phyloP scores from a whole-genome alignment of 75 land plant species.

The Chamaecyparis obtusa region DNA sequence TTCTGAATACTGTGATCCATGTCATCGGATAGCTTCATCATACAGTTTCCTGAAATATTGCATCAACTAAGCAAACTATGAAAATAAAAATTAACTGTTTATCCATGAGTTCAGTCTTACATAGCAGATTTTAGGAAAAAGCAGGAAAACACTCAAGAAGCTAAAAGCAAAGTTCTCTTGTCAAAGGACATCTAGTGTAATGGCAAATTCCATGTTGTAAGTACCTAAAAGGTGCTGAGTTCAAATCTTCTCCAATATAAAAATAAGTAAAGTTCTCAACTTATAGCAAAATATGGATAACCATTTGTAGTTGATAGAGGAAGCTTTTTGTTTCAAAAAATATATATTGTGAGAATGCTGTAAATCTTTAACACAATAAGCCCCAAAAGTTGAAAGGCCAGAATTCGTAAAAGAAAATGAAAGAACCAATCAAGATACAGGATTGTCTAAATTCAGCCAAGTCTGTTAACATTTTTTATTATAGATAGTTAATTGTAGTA shows the following conservation, averaged over 20 bases:
- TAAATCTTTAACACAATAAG: neutral
- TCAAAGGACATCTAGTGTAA: too few species aligned
- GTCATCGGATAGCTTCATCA: slow-evolving; percentile 32
- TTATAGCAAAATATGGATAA: neutral
- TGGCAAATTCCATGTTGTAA: too few species aligned
- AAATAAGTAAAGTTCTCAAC: neutral
- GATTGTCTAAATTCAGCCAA: too few species aligned
- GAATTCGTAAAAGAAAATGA: too few species aligned
- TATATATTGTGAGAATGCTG: neutral
- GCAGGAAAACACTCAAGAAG: neutral
- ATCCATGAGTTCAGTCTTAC: neutral
- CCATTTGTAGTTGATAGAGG: neutral
- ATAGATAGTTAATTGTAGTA: too few species aligned
- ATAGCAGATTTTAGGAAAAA: neutral
- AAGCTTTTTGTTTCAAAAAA: neutral
- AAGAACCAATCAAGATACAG: too few species aligned
- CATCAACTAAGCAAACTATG: neutral
- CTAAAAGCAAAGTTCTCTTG: neutral
- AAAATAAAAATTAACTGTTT: neutral
- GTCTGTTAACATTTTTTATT: too few species aligned
- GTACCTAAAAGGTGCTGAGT: too few species aligned
- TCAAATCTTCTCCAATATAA: too few species aligned
- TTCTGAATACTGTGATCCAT: slow-evolving; percentile 26
- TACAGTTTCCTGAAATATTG: slow-evolving; percentile 33
- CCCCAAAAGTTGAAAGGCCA: neutral